These are phyloP conservation scores for Diaporthe sp. DNA, from an alignment of 2,329 filamentous ascomycete species.

Conservation along the genomic window DNA sequence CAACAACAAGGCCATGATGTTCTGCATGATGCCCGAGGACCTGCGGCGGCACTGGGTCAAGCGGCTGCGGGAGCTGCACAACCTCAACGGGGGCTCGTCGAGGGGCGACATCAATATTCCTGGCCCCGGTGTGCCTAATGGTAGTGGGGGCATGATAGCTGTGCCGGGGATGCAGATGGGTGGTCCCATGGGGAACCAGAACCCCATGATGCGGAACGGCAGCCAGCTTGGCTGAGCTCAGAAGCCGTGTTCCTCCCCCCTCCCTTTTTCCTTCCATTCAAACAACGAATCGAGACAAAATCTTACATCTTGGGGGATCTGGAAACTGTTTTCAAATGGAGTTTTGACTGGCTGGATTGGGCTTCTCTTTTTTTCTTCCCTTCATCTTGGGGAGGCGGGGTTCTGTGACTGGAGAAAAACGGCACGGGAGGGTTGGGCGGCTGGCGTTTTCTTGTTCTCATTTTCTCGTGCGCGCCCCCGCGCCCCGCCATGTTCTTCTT, in stretches of 20 bases:
- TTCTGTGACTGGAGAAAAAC: not conserved
- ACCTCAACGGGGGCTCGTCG: conserved; percentile 40
- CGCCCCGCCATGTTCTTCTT: not conserved
- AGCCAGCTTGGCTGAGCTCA: conserved; percentile 33
- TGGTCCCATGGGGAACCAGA: not conserved
- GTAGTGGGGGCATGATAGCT: conserved; percentile 26
- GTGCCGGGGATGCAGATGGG: conserved; percentile 32
- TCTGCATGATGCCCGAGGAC: conserved; percentile 67
- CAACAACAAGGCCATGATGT: conserved; percentile 70
- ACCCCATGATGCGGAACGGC: conserved; percentile 30
- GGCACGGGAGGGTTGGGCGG: not conserved
- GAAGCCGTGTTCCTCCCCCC: not conserved
- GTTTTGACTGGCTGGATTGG: conserved; percentile 4
- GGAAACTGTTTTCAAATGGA: not conserved
- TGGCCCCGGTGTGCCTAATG: not conserved
- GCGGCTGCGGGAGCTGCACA: conserved; percentile 59
- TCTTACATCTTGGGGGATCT: not conserved
- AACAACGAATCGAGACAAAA: not conserved
- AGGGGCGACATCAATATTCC: conserved; percentile 14
- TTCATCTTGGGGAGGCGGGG: not conserved
- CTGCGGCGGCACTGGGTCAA: conserved; percentile 68
- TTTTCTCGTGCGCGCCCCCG: not conserved
- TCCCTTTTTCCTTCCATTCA: not conserved
- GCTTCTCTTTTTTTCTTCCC: not conserved
- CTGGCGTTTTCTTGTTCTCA: not conserved